Evolutionary conservation across 169 alveolate species (phyloP).

Genomic region (Perkinsus chesapeaki): DNA sequence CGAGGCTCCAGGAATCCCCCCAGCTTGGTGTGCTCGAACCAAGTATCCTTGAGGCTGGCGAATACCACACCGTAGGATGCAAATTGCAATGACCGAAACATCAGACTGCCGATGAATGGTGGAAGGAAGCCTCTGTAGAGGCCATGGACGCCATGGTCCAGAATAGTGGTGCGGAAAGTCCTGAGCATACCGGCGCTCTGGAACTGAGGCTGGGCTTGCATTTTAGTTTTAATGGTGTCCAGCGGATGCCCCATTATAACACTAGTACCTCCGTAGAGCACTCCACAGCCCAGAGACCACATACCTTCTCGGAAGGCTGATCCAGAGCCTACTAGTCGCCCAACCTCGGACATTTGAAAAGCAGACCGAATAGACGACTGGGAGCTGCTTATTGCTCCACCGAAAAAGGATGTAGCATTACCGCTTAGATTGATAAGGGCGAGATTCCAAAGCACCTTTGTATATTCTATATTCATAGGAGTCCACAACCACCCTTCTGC

Average conservation of each 20-base stretch:
- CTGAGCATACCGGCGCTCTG: conserved; percentile 9
- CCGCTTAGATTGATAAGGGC: too few species aligned
- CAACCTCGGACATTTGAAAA: too few species aligned
- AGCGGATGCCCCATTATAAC: conserved; percentile 41
- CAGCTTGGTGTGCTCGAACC: not conserved
- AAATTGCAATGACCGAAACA: conserved; percentile 23
- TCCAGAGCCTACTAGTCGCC: not conserved
- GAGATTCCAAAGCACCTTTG: too few species aligned
- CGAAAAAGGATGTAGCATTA: too few species aligned
- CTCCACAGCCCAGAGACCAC: conserved; percentile 12
- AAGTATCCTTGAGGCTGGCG: conserved; percentile 15
- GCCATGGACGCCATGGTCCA: conserved; percentile 23
- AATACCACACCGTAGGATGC: conserved; percentile 31
- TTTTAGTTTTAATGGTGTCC: conserved; percentile 43
- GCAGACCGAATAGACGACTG: too few species aligned
- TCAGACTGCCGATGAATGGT: conserved; percentile 35
- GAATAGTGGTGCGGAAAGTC: not conserved
- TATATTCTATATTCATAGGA: too few species aligned
- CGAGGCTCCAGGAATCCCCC: conserved; percentile 12
- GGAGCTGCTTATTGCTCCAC: too few species aligned
- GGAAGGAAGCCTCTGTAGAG: conserved; percentile 36
- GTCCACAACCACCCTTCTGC: too few species aligned
- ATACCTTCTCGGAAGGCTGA: not conserved
- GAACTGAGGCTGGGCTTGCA: conserved; percentile 36
- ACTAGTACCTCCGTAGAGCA: conserved; percentile 34